Percentiles rank a stretch among this genome's conserved stretches.
phyloP scores from a whole-genome alignment of 2,329 filamentous ascomycete genomes.

The Alternaria sp. region DNA sequence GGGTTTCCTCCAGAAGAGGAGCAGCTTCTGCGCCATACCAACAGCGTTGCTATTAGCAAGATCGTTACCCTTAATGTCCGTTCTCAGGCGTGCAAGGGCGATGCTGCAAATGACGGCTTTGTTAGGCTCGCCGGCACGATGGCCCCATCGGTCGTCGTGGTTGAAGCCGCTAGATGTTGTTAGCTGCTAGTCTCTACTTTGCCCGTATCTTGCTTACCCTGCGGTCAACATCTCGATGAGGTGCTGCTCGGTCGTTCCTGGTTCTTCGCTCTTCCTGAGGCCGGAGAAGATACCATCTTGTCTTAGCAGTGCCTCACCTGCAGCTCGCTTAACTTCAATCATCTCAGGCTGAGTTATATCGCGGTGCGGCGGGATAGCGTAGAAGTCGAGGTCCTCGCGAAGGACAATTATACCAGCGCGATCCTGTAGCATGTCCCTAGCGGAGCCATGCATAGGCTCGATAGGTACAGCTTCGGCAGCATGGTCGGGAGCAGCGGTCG shows the following conservation, averaged over 20 bases:
- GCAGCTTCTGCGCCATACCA: conserved; percentile 97
- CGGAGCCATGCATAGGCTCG: conserved; percentile 74
- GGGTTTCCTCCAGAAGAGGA: conserved; percentile 98
- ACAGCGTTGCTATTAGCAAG: conserved; percentile 78
- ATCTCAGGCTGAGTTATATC: conserved; percentile 90
- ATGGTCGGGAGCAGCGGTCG: conserved; percentile 56
- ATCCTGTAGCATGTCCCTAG: conserved; percentile 81
- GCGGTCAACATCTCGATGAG: conserved; percentile 99
- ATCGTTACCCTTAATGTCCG: conserved; percentile 83
- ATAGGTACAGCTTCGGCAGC: conserved; percentile 67
- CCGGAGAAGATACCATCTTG: conserved; percentile 98
- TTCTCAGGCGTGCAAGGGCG: conserved; percentile 88
- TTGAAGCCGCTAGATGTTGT: conserved; percentile 80
- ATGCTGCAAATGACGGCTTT: conserved; percentile 98
- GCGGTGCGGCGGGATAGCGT: conserved; percentile 85
- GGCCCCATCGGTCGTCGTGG: conserved; percentile 93
- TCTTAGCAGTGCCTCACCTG: conserved; percentile 81
- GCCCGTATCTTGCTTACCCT: conserved; percentile 68
- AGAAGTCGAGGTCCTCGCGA: conserved; percentile 96
- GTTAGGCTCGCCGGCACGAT: conserved; percentile 95
- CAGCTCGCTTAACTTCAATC: conserved; percentile 94
- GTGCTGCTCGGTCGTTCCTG: conserved; percentile 96
- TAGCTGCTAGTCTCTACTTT: neutral
- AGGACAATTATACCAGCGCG: conserved; percentile 96
- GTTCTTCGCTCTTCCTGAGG: conserved; percentile 91